A percentile compares a stretch with the other conserved stretches of the same genome.
Conservation (phyloP, 306 rosid species). For the Rubus parviflorus region DNA sequence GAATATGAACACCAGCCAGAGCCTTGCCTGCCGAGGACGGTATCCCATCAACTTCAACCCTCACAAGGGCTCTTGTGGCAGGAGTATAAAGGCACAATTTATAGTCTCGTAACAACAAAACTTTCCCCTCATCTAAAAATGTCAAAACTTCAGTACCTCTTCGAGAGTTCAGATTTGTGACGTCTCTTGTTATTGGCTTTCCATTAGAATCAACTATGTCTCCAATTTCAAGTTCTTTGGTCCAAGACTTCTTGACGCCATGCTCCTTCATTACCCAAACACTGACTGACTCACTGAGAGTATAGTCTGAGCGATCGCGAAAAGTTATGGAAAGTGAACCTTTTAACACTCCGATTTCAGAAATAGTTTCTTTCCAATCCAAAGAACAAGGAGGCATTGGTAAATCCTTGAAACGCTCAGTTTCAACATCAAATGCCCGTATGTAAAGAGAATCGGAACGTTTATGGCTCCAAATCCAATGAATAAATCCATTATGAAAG, state of each 20-base stretch:
- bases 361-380: background rate
- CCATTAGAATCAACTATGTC: background rate
- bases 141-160: background rate
- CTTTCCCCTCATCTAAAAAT: background rate
- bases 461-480: background rate
- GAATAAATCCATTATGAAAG: background rate
- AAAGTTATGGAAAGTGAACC: background rate
- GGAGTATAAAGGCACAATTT: background rate
- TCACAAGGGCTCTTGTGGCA: background rate
- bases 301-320: too few species aligned
- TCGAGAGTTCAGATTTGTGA: too few species aligned
- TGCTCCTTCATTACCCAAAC: background rate
- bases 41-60: background rate
- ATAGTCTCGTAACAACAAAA: background rate
- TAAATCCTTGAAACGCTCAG: background rate
- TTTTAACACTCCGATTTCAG: background rate
- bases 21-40: too few species aligned
- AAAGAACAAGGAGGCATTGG: background rate
- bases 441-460: background rate
- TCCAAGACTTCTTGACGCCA: background rate
- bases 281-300: too few species aligned
- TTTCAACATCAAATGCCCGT: slow-evolving; percentile 1
- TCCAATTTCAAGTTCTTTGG: background rate
- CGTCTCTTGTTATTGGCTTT: too few species aligned
- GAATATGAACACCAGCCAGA: background rate